phyloP scores from a whole-genome alignment of 306 rosid species.

The Casuarina equisetifolia region DNA sequence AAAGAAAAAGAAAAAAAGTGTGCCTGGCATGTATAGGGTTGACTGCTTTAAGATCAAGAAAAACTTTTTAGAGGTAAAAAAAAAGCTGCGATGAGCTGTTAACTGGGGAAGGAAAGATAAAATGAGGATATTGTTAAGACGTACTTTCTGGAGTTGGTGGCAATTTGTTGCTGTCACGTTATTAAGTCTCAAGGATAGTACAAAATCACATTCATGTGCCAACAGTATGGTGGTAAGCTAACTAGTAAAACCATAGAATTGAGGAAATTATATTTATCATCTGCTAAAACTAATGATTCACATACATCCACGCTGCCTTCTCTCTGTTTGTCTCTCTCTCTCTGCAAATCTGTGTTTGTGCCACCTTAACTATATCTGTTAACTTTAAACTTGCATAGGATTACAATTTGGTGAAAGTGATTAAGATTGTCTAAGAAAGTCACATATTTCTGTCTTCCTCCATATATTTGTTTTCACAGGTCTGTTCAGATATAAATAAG shows the following conservation, averaged over 20 bases:
- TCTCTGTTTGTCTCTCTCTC: too few species aligned
- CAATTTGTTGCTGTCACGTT: not conserved
- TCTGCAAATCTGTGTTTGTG: not conserved
- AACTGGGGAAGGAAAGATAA: not conserved
- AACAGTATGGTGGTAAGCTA: not conserved
- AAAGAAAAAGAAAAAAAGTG: not conserved
- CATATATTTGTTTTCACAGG: conserved; percentile 43
- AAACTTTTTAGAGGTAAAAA: not conserved
- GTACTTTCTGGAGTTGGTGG: not conserved
- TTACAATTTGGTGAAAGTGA: not conserved
- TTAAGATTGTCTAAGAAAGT: not conserved
- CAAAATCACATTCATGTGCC: not conserved
- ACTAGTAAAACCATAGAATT: too few species aligned
- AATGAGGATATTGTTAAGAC: not conserved
- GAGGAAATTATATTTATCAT: too few species aligned
- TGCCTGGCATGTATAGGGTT: not conserved
- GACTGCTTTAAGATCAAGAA: not conserved
- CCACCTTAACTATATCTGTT: not conserved
- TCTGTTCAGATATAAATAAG: conserved; percentile 95
- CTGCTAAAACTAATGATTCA: too few species aligned
- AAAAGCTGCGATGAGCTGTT: not conserved
- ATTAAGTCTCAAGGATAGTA: not conserved
- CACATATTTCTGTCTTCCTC: not conserved
- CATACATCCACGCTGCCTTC: too few species aligned
- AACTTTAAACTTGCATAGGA: not conserved